Evolutionary conservation across 73 alveolate species (phyloP).

Genomic region (Paramecium sonneborni): DNA sequence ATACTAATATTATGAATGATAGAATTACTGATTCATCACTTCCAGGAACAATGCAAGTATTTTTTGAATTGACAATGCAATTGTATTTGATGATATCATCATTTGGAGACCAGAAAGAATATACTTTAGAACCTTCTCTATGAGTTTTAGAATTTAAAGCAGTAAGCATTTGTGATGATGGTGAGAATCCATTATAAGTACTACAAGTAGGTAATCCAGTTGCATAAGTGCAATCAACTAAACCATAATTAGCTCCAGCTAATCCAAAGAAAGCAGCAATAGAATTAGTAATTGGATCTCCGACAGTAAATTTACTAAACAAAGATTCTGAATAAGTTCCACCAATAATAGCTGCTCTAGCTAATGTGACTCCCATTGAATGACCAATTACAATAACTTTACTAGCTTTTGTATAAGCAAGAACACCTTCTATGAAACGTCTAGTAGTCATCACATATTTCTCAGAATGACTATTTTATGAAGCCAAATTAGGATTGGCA

Average conservation of each 20-base stretch:
- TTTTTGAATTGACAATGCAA: neutral
- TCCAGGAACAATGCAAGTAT: conserved; percentile 48
- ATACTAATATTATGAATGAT: neutral
- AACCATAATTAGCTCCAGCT: conserved; percentile 73
- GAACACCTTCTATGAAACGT: conserved; percentile 67
- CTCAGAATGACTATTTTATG: conserved; percentile 38
- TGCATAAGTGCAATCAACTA: conserved; percentile 52
- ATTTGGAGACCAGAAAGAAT: conserved; percentile 50
- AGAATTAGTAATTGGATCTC: conserved; percentile 57
- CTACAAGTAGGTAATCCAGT: conserved; percentile 53
- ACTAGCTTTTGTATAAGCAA: conserved; percentile 60
- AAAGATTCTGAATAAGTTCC: neutral
- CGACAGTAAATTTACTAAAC: conserved; percentile 26
- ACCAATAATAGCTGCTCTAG: conserved; percentile 57
- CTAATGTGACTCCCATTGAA: conserved; percentile 70
- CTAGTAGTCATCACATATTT: conserved; percentile 48
- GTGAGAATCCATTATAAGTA: conserved; percentile 39
- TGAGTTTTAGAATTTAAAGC: neutral
- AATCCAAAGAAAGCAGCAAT: conserved; percentile 72
- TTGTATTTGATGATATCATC: conserved; percentile 47
- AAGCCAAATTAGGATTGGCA: conserved; percentile 35
- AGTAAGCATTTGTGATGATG: neutral
- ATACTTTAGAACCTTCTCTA: conserved; percentile 37
- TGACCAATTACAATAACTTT: conserved; percentile 65
- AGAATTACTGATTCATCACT: conserved; percentile 49